These are phyloP conservation scores for Volutella citrinella DNA, from an alignment of 2,329 filamentous ascomycete species.

Conservation along the genomic window DNA sequence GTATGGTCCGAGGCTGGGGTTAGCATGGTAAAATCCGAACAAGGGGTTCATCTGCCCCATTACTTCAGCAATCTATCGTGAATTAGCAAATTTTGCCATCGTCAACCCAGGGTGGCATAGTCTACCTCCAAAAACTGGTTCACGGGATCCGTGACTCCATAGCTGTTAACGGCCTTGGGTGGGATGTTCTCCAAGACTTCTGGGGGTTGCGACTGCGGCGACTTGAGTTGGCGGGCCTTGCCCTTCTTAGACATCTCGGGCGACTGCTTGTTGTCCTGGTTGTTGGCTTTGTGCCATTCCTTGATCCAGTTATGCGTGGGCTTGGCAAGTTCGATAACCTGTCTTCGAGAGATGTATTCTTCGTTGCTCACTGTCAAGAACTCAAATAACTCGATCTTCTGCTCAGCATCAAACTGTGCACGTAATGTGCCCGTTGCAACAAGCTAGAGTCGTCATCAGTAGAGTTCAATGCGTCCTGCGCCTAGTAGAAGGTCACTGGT, in stretches of 20 bases:
- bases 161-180: slow-evolving; percentile 54
- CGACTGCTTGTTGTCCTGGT: slow-evolving; percentile 55
- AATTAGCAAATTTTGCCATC: slow-evolving; percentile 20
- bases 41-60: slow-evolving; percentile 65
- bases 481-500: not conserved
- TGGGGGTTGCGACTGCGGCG: slow-evolving; percentile 55
- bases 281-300: slow-evolving; percentile 61
- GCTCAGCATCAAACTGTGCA: slow-evolving; percentile 73
- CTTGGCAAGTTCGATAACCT: slow-evolving; percentile 59
- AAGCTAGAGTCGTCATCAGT: slow-evolving; percentile 50
- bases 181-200: slow-evolving; percentile 57
- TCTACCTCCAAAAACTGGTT: slow-evolving; percentile 64
- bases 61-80: slow-evolving; percentile 57
- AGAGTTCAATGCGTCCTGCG: too few species aligned
- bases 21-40: slow-evolving; percentile 55
- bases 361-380: slow-evolving; percentile 75
- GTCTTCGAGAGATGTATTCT: slow-evolving; percentile 75
- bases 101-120: slow-evolving; percentile 14
- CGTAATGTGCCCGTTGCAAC: slow-evolving; percentile 74
- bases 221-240: slow-evolving; percentile 58
- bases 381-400: slow-evolving; percentile 82
- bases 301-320: slow-evolving; percentile 64
- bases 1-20: slow-evolving; percentile 55
- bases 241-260: slow-evolving; percentile 67
- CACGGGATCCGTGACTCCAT: slow-evolving; percentile 59